Evolutionary conservation across 1,284 basidiomycete genomes (phyloP).

Genomic region (Marasmius fiardii): DNA sequence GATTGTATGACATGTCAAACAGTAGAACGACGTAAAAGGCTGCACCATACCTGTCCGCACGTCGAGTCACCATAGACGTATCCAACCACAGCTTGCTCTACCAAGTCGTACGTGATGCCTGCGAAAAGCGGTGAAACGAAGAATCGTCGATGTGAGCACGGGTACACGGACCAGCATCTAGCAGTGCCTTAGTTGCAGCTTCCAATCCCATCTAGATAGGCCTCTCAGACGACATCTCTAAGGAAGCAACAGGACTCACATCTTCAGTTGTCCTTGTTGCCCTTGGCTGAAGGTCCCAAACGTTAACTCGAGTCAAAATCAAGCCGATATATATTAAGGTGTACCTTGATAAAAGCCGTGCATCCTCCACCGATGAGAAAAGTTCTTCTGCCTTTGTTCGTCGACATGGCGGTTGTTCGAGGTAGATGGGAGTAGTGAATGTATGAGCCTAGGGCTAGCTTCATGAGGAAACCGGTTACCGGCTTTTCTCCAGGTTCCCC

Average conservation of each 20-base stretch:
- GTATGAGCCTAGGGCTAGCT: not conserved
- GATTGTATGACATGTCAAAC: not conserved
- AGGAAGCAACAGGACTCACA: too few relatives aligned
- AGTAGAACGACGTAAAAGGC: not conserved
- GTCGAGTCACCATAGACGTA: constrained; percentile 82
- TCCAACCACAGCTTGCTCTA: constrained; percentile 79
- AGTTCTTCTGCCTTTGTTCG: constrained; percentile 40
- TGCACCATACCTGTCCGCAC: constrained; percentile 62
- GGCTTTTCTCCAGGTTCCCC: too few relatives aligned
- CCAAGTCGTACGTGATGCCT: constrained; percentile 78
- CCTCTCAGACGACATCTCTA: too few relatives aligned
- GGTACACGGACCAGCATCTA: constrained; percentile 64
- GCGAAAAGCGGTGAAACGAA: too few relatives aligned
- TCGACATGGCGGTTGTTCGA: not conserved
- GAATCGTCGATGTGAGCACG: too few relatives aligned
- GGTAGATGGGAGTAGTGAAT: not conserved
- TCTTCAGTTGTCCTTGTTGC: constrained; percentile 64
- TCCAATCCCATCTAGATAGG: constrained; percentile 69
- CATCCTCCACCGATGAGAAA: constrained; percentile 79
- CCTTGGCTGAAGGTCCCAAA: constrained; percentile 44
- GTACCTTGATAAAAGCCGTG: constrained; percentile 78
- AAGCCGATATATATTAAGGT: constrained; percentile 5
- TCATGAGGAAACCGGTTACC: not conserved
- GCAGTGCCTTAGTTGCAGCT: constrained; percentile 79
- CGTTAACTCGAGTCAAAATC: not conserved